Evolutionary conservation across 1,139 yeast genomes (phyloP).

Genomic region (Sugiyamaella neomexicana): DNA sequence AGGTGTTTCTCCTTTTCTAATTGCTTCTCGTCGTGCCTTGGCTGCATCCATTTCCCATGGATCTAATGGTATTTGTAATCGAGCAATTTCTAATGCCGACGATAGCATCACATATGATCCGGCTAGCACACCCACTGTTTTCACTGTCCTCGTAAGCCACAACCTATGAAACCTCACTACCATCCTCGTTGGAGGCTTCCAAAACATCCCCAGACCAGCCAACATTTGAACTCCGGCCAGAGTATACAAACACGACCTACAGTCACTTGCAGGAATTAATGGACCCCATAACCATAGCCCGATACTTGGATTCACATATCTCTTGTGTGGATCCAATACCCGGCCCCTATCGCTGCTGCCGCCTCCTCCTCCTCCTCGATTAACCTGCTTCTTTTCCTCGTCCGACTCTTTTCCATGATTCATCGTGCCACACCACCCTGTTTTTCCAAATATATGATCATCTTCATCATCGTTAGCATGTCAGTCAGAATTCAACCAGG

Average conservation of each 20-base stretch:
- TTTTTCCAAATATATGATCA: no score
- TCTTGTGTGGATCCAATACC: conserved; percentile 10
- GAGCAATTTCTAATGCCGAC: conserved; percentile 35
- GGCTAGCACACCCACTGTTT: conserved; percentile 30
- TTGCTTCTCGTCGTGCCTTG: conserved; percentile 32
- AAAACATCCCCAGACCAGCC: conserved; percentile 35
- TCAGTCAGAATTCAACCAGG: no score
- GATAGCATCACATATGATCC: conserved; percentile 36
- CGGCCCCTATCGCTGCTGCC: conserved; percentile 3
- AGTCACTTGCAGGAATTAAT: conserved; percentile 41
- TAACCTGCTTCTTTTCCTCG: not conserved
- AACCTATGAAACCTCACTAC: conserved; percentile 17
- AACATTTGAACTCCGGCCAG: conserved; percentile 35
- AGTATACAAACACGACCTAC: conserved; percentile 36
- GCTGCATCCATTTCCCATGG: conserved; percentile 43
- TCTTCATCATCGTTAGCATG: no score
- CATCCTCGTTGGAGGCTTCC: conserved; percentile 31
- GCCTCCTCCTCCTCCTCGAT: not conserved
- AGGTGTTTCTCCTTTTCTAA: conserved; percentile 26
- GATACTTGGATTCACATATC: conserved; percentile 35
- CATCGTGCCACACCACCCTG: not conserved
- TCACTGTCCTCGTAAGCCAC: conserved; percentile 32
- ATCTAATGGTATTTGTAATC: conserved; percentile 36
- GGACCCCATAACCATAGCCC: conserved; percentile 43
- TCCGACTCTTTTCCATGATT: not conserved